Evolutionary conservation across 2,329 filamentous ascomycete genomes (phyloP).

Genomic region (Sarocladium oryzae): DNA sequence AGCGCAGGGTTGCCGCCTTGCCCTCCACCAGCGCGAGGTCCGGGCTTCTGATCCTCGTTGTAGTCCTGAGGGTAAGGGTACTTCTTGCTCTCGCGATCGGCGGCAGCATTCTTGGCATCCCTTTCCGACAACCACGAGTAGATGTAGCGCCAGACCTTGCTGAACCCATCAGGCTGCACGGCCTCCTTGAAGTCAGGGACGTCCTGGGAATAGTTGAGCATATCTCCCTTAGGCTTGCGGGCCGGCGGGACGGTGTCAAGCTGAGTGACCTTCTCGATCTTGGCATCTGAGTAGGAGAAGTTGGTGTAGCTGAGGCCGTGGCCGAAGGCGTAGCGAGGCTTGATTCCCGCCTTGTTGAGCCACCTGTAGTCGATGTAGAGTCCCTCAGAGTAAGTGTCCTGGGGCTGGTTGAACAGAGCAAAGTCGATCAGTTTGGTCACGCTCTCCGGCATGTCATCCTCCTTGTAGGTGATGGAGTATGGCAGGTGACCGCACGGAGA

Average conservation of each 20-base stretch:
- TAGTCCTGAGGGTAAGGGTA: conserved; percentile 60
- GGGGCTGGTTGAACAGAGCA: conserved; percentile 53
- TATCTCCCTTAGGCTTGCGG: conserved; percentile 29
- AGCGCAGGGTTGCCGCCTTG: conserved; percentile 63
- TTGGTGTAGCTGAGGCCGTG: conserved; percentile 77
- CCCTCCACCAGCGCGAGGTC: conserved; percentile 58
- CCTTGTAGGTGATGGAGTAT: conserved; percentile 73
- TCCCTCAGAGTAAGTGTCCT: conserved; percentile 78
- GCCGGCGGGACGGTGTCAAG: conserved; percentile 33
- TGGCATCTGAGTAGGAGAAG: conserved; percentile 53
- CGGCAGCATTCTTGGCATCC: conserved; percentile 34
- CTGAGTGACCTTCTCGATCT: conserved; percentile 38
- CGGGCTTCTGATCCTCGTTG: conserved; percentile 37
- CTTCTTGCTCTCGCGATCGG: conserved; percentile 20
- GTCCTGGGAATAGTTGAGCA: conserved; percentile 39
- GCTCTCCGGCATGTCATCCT: conserved; percentile 63
- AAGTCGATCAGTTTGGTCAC: conserved; percentile 41
- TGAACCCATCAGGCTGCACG: conserved; percentile 53
- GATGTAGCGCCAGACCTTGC: conserved; percentile 56
- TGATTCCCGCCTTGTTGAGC: conserved; percentile 70
- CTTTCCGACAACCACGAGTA: conserved; percentile 56
- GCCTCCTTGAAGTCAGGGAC: conserved; percentile 49
- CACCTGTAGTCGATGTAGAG: conserved; percentile 86
- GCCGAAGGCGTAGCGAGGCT: conserved; percentile 79
- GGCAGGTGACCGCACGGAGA: conserved; percentile 77